Evolutionary conservation across 306 rosid genomes (phyloP).

Genomic region (Coriaria nepalensis): DNA sequence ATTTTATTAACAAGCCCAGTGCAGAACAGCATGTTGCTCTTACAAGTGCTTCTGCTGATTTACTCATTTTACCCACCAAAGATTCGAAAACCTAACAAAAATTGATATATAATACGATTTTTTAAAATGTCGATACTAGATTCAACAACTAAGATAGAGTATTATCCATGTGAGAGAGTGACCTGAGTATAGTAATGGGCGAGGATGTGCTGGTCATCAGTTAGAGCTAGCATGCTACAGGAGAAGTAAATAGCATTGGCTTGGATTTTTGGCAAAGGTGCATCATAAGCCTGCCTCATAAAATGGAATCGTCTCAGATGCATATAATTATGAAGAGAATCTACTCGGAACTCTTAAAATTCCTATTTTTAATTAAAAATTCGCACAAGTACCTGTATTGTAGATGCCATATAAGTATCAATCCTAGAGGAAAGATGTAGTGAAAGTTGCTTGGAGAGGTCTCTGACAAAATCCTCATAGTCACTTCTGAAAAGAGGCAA

Average conservation of each 20-base stretch:
- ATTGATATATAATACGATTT: no score
- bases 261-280: conserved; percentile 89
- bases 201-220: conserved; percentile 64
- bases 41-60: conserved; percentile 62
- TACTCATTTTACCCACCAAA: conserved; percentile 68
- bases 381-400: conserved; percentile 50
- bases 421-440: conserved; percentile 72
- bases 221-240: conserved; percentile 63
- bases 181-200: conserved; percentile 71
- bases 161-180: no score
- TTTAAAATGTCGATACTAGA: no score
- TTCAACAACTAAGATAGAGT: no score
- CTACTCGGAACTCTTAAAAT: background rate
- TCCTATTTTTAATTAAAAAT: background rate
- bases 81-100: conserved; percentile 53
- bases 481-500: conserved; percentile 45
- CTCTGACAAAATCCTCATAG: conserved; percentile 71
- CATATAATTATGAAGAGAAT: no score
- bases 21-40: conserved; percentile 87
- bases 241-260: conserved; percentile 91
- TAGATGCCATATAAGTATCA: conserved; percentile 66
- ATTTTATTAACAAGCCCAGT: conserved; percentile 72
- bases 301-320: conserved; percentile 6
- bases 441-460: conserved; percentile 57
- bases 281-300: conserved; percentile 82